Evolutionary conservation across 306 rosid genomes (phyloP).

Genomic region (Erythrophleum fordii): DNA sequence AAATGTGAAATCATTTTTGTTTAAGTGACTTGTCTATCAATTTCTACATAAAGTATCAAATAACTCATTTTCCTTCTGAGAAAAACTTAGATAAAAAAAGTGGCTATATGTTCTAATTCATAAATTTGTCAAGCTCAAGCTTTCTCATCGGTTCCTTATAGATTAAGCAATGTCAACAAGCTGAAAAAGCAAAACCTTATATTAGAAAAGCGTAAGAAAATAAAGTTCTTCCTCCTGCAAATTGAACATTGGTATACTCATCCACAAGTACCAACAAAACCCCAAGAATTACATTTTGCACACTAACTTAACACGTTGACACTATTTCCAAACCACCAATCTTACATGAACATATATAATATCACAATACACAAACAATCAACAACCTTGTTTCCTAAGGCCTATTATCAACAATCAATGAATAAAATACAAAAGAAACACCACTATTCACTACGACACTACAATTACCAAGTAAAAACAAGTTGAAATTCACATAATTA

Average conservation of each 20-base stretch:
- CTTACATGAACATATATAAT: neutral
- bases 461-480: slow-evolving; percentile 20
- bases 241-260: slow-evolving; percentile 9
- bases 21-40: neutral
- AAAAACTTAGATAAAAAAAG: neutral
- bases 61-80: neutral
- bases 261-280: slow-evolving; percentile 8
- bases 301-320: neutral
- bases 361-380: slow-evolving; percentile 13
- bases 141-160: neutral
- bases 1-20: neutral
- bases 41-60: neutral
- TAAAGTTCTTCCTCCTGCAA: neutral
- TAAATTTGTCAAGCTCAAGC: neutral
- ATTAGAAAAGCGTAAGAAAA: neutral
- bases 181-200: neutral
- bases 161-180: neutral
- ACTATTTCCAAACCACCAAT: slow-evolving; percentile 30
- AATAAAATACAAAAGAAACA: slow-evolving; percentile 26
- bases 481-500: slow-evolving; percentile 27
- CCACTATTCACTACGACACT: slow-evolving; percentile 22
- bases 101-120: neutral
- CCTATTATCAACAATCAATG: slow-evolving; percentile 45
- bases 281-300: slow-evolving; percentile 19
- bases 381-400: slow-evolving; percentile 40